Conservation (phyloP, 2,329 filamentous ascomycete genomes). For the Clonostachys solani region DNA sequence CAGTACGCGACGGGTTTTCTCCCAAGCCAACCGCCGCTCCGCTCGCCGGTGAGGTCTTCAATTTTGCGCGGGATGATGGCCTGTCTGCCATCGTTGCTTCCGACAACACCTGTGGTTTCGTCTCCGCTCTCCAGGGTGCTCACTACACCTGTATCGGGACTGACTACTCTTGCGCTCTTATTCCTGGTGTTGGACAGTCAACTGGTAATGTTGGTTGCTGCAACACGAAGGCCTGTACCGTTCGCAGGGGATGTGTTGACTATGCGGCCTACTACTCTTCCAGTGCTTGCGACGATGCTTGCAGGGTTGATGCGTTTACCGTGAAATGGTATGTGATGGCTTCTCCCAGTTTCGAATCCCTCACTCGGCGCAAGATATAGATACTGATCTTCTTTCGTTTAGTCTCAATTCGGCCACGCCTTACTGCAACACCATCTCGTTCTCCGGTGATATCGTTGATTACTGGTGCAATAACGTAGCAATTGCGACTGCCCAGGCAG, state of each 20-base stretch:
- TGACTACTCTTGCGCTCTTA: constrained; percentile 31
- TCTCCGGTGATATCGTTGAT: constrained; percentile 32
- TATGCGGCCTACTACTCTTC: constrained; percentile 22
- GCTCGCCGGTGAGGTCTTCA: constrained; percentile 12
- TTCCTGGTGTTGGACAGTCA: constrained; percentile 18
- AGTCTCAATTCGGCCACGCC: constrained; percentile 27
- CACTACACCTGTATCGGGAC: constrained; percentile 29
- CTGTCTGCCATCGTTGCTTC: constrained; percentile 36
- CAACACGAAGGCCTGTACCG: constrained; percentile 20
- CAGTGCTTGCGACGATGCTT: constrained; percentile 32
- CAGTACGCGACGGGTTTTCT: constrained; percentile 18
- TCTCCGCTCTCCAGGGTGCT: constrained; percentile 31
- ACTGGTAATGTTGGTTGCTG: constrained; percentile 39
- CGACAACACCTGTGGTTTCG: constrained; percentile 46
- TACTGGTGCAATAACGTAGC: constrained; percentile 34
- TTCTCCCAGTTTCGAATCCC: background rate
- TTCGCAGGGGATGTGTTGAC: constrained; percentile 32
- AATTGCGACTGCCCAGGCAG: constrained; percentile 24
- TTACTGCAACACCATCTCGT: constrained; percentile 41
- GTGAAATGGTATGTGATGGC: constrained; percentile 37
- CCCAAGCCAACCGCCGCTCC: constrained; percentile 34
- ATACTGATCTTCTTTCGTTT: background rate
- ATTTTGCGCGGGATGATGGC: background rate
- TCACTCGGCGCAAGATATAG: background rate
- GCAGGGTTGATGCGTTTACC: constrained; percentile 30